Evolutionary conservation across 441 rosid species (phyloP), one percentile per base, ranked within the genome.

Genomic region (Omphalea diandra): DNA sequence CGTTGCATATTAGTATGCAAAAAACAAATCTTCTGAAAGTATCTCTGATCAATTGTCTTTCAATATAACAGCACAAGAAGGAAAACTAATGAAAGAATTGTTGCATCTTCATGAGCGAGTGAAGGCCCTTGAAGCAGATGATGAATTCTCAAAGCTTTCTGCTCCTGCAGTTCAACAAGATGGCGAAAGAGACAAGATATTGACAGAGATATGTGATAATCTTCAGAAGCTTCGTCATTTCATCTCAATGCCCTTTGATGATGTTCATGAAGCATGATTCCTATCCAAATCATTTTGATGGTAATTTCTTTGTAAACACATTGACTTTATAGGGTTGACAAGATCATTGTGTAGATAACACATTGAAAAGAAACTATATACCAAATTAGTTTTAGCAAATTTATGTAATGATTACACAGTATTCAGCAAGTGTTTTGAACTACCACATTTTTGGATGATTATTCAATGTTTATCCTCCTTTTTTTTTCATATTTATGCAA

Each of bases 151-250:
- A 60, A 69, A 74, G 47, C 78, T 59, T 41, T 70, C 69, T 72
- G 43, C 67, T 76, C 62, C 58, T 20, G n/a, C 63, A 14, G 61
- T 61, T 14, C 72, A 67, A 40, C 62, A 22, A 68, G 82, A 78
- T 56, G 73, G 80, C 62, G 82, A 75, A 64, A 75, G 77, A 57
- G 79, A 69, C 70, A 82, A 79, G 72, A 77, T 81, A 44, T 75
- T 81, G 63, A 72, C 80, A 65, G 82, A 83, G 69, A 77, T 79
- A 57, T 76, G 80, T 40, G 84, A 80, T 47, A 78, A 82, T 79
- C 82, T 80, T 35, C 81, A 80, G 47, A 80, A 79, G 78, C 81
- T 87, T 78, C 80, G 80, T 57, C 76, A 80, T 62, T 70, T 73
- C 61, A 63, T 84, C 38, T 75, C 78, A 60, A 57, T 54, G 71